phyloP scores from a whole-genome alignment of 306 rosid species.

The Dryas alaskensis region DNA sequence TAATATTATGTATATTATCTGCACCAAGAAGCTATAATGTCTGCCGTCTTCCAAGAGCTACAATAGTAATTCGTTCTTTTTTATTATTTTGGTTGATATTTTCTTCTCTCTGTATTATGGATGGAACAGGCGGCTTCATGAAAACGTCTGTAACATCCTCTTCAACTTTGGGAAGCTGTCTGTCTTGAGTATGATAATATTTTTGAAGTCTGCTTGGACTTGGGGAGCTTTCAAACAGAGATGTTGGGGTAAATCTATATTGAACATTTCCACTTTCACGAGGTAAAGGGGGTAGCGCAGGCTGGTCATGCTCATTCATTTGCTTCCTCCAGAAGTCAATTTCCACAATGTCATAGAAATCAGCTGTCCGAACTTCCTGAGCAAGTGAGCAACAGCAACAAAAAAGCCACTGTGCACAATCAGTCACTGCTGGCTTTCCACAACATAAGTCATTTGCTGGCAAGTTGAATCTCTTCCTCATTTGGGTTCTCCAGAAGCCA shows the following conservation, averaged over 20 bases:
- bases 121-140: conserved; percentile 38
- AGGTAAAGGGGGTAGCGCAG: conserved; percentile 35
- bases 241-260: conserved; percentile 25
- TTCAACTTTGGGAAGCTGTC: conserved; percentile 17
- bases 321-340: conserved; percentile 29
- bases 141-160: conserved; percentile 8
- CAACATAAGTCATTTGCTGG: conserved; percentile 36
- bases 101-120: conserved; percentile 28
- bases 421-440: conserved; percentile 42
- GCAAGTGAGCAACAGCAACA: conserved; percentile 65
- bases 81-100: not conserved
- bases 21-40: too few species aligned
- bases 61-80: not conserved
- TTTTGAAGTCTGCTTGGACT: conserved; percentile 20
- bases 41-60: not conserved
- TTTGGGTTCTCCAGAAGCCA: conserved; percentile 63
- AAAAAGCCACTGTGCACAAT: conserved; percentile 50
- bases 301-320: not conserved
- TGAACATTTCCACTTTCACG: conserved; percentile 34
- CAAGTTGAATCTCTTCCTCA: conserved; percentile 47
- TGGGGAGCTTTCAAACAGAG: conserved; percentile 20
- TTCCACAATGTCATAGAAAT: conserved; percentile 38
- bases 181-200: not conserved
- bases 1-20: too few species aligned
- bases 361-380: conserved; percentile 55